A percentile compares a stretch with the other conserved stretches of the same genome.
Evolutionary conservation across 192 early-diverging fungal genomes (phyloP).

Genomic region (Mortierella claussenii): DNA sequence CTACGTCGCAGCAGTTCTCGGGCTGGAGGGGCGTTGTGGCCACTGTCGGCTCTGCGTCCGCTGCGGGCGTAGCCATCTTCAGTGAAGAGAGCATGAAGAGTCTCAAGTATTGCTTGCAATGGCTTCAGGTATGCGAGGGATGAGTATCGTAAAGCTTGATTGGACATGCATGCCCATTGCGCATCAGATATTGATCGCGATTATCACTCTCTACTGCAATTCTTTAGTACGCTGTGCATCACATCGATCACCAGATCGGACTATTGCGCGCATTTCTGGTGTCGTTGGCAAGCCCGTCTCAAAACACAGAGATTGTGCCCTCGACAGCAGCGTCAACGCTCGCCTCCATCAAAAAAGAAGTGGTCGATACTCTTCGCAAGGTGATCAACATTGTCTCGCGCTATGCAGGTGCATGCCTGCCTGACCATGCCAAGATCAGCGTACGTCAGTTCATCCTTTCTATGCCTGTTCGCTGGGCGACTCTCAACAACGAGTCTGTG

Average conservation of each 20-base stretch:
- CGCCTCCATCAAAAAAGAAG: constrained; percentile 77
- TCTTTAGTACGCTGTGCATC: constrained; percentile 78
- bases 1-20: constrained; percentile 36
- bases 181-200: no score
- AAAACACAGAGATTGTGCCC: constrained; percentile 32
- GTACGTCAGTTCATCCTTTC: constrained; percentile 88
- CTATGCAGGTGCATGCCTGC: constrained; percentile 86
- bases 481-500: constrained; percentile 54
- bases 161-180: no score
- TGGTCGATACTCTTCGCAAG: constrained; percentile 83
- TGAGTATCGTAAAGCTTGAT: not conserved
- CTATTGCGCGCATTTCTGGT: constrained; percentile 68
- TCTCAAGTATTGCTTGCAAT: constrained; percentile 89
- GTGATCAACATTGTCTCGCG: constrained; percentile 89
- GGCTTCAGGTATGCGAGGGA: constrained; percentile 83
- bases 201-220: not conserved
- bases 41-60: constrained; percentile 67
- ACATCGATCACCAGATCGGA: constrained; percentile 75
- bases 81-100: constrained; percentile 90
- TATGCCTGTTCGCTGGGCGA: constrained; percentile 83
- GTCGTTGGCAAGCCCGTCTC: constrained; percentile 47
- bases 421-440: constrained; percentile 79
- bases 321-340: constrained; percentile 56
- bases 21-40: constrained; percentile 74
- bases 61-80: constrained; percentile 79